Percentiles rank a stretch among this genome's conserved stretches.
These are phyloP conservation scores for Nakazawaea wickerhamii DNA, from an alignment of 805 yeast species.

Conservation along the genomic window DNA sequence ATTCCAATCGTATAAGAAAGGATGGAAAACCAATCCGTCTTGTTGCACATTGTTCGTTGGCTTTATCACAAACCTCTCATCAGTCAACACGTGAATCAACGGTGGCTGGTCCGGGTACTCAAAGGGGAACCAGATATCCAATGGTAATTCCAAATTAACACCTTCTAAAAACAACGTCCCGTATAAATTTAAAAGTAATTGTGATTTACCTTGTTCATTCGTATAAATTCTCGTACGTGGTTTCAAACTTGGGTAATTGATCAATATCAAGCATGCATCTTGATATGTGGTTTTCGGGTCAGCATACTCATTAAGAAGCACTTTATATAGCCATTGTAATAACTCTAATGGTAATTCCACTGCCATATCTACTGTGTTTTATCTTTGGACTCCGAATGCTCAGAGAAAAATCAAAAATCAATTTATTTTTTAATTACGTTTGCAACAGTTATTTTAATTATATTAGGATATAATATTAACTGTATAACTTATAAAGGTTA, in stretches of 20 bases:
- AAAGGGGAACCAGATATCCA: slow-evolving; percentile 74
- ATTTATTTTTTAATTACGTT: background rate
- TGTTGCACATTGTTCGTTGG: slow-evolving; percentile 66
- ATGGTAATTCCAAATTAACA: slow-evolving; percentile 40
- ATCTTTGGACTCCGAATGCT: slow-evolving; percentile 9
- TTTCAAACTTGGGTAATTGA: slow-evolving; percentile 44
- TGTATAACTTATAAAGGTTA: background rate
- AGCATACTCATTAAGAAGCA: slow-evolving; percentile 52
- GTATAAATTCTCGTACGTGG: slow-evolving; percentile 68
- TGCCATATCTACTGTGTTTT: slow-evolving; percentile 13
- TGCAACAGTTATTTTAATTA: background rate
- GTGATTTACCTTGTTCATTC: slow-evolving; percentile 50
- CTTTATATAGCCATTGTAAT: slow-evolving; percentile 54
- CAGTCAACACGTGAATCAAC: slow-evolving; percentile 56
- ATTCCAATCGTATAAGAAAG: slow-evolving; percentile 57
- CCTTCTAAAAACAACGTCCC: slow-evolving; percentile 43
- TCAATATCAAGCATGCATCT: slow-evolving; percentile 55
- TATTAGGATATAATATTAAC: background rate
- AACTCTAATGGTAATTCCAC: slow-evolving; percentile 32
- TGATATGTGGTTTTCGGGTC: slow-evolving; percentile 56
- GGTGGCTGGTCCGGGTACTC: slow-evolving; percentile 70
- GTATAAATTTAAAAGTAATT: slow-evolving; percentile 55
- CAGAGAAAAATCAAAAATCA: background rate
- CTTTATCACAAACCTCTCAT: slow-evolving; percentile 35
- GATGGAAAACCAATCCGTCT: slow-evolving; percentile 69